Evolutionary conservation across 192 early-diverging fungal genomes (phyloP), one percentile per base, ranked within the genome.

Genomic region (Podila verticillata): DNA sequence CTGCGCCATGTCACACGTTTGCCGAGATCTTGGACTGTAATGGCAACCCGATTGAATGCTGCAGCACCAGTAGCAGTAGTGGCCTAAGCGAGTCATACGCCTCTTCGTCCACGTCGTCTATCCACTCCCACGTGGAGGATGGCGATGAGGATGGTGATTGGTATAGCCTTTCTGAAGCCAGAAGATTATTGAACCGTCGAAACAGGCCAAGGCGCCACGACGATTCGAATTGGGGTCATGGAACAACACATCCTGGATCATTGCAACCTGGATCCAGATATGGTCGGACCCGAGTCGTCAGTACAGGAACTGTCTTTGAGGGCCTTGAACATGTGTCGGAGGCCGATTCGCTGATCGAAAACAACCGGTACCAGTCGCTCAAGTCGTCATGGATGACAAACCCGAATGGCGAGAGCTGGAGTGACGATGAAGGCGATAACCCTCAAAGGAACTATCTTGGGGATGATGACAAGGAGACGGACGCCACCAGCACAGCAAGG

Each of bases 381-480:
- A 79, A 79, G 28, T 34, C 75, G 10, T 72, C 75, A 0, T 71
- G 69, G 69, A 29, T 58, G 12, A 79, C 75, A 22, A 79, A 79
- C 31, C 75, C 75, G 2, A 72, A 79, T 34, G 75, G 75, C 4
- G 75, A 79, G 58, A 71, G 75, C 39, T 79, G 75, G 75, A 79
- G 75, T 24, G 75, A 79, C 28, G 75, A 72, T 13, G 75, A 79
- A 13, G 39, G 29, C 0, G 62, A 72, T n/a, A 58, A 61, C 19
- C 68, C 57, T 9, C 48, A 68, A 22, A 65, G 24, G 57, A 32
- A 47, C 20, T 30, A 57, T 17, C 29, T 54, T 15, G 56, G 35
- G 20, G 15, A 28, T 13, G 75, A 79, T 7, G 75, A 79, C 47
- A 79, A 79, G 59, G 75, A 72, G n/a, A 24, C 51, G 2, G 51